Conservation (phyloP, 305 asterid genomes). For the Lippia alba region DNA sequence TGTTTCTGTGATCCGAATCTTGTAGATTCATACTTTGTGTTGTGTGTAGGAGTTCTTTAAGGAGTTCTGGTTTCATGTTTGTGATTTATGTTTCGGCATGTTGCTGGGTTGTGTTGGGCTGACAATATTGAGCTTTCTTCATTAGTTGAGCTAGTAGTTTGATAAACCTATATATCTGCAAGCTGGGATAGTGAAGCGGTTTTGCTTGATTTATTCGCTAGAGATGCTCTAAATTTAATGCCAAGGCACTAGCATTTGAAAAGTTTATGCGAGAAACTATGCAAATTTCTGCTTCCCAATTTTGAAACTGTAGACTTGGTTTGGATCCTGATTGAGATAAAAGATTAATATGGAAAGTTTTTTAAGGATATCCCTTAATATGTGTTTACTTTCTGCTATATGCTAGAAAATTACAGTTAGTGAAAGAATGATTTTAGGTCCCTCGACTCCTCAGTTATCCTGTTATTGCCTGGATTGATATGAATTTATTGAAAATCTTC, state of each 20-base stretch:
- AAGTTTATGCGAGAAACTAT: neutral
- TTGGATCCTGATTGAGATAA: neutral
- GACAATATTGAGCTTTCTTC: constrained; percentile 2
- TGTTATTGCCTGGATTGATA: constrained; percentile 6
- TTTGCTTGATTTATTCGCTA: neutral
- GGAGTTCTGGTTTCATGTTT: constrained; percentile 21
- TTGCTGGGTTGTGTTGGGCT: constrained; percentile 4
- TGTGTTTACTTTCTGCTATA: constrained; percentile 1
- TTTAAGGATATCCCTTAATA: neutral
- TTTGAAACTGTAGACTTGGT: constrained; percentile 6
- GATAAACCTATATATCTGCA: neutral
- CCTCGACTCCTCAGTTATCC: constrained; percentile 9
- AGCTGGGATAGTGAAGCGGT: constrained; percentile 21
- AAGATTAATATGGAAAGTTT: neutral
- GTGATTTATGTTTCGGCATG: constrained; percentile 16
- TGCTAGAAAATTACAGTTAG: constrained; percentile 1
- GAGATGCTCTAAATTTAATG: constrained; percentile 21
- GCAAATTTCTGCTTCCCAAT: neutral
- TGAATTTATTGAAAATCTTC: neutral
- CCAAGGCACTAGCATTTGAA: constrained; percentile 9
- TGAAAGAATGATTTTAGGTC: neutral
- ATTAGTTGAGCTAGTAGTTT: constrained; percentile 23
- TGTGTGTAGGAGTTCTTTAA: constrained; percentile 5
- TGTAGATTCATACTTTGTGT: constrained; percentile 3
- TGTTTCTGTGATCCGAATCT: constrained; percentile 26